Base-by-base conservation (phyloP, 2,329 filamentous ascomycete species). In the Neoscytalidium dimidiatum region DNA sequence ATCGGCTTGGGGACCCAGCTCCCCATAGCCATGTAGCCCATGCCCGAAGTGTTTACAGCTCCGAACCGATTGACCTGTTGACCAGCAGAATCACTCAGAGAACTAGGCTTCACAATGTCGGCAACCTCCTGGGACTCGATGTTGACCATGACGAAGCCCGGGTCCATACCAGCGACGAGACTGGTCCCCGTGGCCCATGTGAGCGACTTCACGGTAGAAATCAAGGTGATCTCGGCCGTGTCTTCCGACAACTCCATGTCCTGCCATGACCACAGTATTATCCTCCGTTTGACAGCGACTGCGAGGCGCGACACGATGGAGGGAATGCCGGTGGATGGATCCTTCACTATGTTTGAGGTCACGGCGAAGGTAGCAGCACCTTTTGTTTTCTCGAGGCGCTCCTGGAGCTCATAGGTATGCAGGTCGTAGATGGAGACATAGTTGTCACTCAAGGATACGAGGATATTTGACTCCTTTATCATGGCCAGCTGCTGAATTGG, bases 1-100 rank as follows among this genome's bases (percentile, higher is more conserved):
- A 99, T 84, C 6, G 95, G 96, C 73, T 92, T 96, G 1, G 95
- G 94, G 64, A 94, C 92, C 81, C 93, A 95, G 46, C 92, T 91
- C 57, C 92, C 93, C 74, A 98, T 89, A 1, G 94, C 94, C 86
- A 98, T 96, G 74, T 98, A 98, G 49, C 94, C 93, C 92, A 98
- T 97, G 53, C 92, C 92, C 7, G 90, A 91, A 63, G 89, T 91
- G 66, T 90, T 91, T 67, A 94, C 89, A 1, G 92, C 91, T 5
- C 92, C 92, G 69, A 97, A 94, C 41, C 93, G 86, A 64, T 88
- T 89, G 2, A 85, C 87, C 69, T 91, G 89, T 72, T 86, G 83
- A 5, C 84, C 84, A 26, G 87, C 83, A 7, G 85, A 83, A 26
- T 89, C 89, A 11, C 88, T 89, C 64, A 91, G 86, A 46, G 87